Percentiles rank a stretch among this genome's conserved stretches.
Evolutionary conservation across 2,329 filamentous ascomycete species (phyloP).

Genomic region (Neospermospora avenae): DNA sequence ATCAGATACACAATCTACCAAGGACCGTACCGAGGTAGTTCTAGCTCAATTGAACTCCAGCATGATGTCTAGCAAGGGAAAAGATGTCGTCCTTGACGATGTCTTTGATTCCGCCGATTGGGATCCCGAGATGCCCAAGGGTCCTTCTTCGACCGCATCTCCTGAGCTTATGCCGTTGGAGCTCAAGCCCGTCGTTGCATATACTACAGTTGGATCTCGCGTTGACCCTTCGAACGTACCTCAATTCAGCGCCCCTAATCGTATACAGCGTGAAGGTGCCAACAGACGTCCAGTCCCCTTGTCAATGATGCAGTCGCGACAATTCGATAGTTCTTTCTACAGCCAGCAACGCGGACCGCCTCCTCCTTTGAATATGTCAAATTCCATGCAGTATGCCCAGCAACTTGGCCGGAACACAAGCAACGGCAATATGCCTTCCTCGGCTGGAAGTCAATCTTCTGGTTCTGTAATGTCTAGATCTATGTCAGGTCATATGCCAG

Average conservation of each 20-base stretch:
- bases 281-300: slow-evolving; percentile 29
- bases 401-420: slow-evolving; percentile 24
- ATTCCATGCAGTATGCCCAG: slow-evolving; percentile 34
- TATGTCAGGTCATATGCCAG: neutral
- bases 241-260: slow-evolving; percentile 34
- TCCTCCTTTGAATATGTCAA: slow-evolving; percentile 29
- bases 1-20: slow-evolving; percentile 7
- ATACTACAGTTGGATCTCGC: slow-evolving; percentile 37
- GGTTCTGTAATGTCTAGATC: neutral
- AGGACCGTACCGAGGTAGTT: neutral
- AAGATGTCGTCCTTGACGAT: slow-evolving; percentile 19
- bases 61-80: neutral
- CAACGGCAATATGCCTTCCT: slow-evolving; percentile 4
- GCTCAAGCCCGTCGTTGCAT: slow-evolving; percentile 32
- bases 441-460: slow-evolving; percentile 2
- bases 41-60: neutral
- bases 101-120: slow-evolving; percentile 34
- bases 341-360: slow-evolving; percentile 21
- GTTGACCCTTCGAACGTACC: slow-evolving; percentile 32
- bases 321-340: slow-evolving; percentile 21
- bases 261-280: slow-evolving; percentile 36
- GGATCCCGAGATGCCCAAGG: slow-evolving; percentile 30
- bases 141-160: slow-evolving; percentile 25
- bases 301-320: slow-evolving; percentile 21
- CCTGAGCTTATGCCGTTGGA: slow-evolving; percentile 31